Conservation (phyloP, 805 yeast species). For the Starmerella khaoyaiensis region DNA sequence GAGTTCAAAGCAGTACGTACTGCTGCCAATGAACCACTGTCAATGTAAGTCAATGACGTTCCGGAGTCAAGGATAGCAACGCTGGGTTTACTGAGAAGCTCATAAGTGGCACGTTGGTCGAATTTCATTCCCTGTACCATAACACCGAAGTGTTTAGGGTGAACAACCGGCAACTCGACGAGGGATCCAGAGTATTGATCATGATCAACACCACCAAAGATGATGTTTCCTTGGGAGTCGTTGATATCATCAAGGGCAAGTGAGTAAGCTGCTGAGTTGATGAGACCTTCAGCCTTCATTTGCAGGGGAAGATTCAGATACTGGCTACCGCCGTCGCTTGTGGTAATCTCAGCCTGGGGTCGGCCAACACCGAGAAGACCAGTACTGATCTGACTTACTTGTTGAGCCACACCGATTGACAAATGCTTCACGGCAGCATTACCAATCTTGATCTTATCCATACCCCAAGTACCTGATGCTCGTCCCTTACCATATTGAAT, state of each 20-base stretch:
- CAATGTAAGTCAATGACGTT: constrained; percentile 40
- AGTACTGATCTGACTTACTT: constrained; percentile 43
- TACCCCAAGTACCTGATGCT: constrained; percentile 48
- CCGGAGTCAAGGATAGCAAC: constrained; percentile 44
- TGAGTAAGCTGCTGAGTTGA: constrained; percentile 49
- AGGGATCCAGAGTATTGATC: constrained; percentile 37
- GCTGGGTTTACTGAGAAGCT: constrained; percentile 20
- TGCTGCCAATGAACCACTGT: constrained; percentile 26
- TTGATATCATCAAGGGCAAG: constrained; percentile 40
- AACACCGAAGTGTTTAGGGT: constrained; percentile 28
- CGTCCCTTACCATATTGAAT: constrained; percentile 39
- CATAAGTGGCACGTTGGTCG: constrained; percentile 22
- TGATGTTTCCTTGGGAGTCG: constrained; percentile 36
- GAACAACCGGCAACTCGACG: constrained; percentile 28
- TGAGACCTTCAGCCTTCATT: constrained; percentile 47
- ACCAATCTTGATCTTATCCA: constrained; percentile 48
- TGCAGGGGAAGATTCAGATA: constrained; percentile 58
- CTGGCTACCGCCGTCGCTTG: constrained; percentile 15
- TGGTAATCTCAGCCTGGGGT: constrained; percentile 41
- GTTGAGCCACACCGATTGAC: constrained; percentile 66
- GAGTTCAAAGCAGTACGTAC: constrained; percentile 31
- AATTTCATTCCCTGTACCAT: constrained; percentile 21
- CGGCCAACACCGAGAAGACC: constrained; percentile 40
- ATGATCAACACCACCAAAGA: constrained; percentile 46
- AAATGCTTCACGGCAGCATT: constrained; percentile 39